Base-by-base conservation (phyloP, 2,329 filamentous ascomycete species). In the Herpomyces periplanetae region DNA sequence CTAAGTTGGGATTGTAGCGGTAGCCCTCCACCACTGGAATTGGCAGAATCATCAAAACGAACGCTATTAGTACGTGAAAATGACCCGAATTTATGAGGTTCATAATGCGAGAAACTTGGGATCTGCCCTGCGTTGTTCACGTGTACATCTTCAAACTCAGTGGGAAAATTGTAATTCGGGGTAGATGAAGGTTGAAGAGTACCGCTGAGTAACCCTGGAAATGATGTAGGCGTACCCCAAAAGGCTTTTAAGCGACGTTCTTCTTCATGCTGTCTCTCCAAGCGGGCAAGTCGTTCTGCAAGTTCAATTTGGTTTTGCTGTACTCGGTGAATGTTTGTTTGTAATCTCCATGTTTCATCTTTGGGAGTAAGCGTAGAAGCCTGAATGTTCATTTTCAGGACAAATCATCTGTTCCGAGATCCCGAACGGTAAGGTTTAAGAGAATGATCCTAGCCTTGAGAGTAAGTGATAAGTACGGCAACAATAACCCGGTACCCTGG, bases 1-100 rank as follows among this genome's bases (percentile, higher is more conserved):
- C 91, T 80, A 17, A 65, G 56, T 6, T 68, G 75, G 21, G 71
- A 62, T 17, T 75, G 57, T 23, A 62, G 65, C 26, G 55, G 57
- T 31, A 85, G 68, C 14, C 60, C 61, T 54, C 80, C 84, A 35
- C 71, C 71, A 18, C 68, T 64, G 30, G 87, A 71, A 29, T 87
- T 57, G 7, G 75, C 73, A 32, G 69, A 87, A 35, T 91, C 75
- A 33, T 91, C 80, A 31, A 96, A 96, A 14, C 80, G 65, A 28
- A 96, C 80, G 33, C 80, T 91, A 35, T 91, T 91, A 18, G 80
- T 75, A 29, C 80, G 54, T 8, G 80, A 96, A 8, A 69, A 63
- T 9, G 66, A 68, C 20, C 80, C 68, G 26, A 75, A 55, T 14
- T 69, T 57, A 22, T 69, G 59, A 13, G 65, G 65, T 33, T 73